Evolutionary conservation across 192 early-diverging fungal species (phyloP), one percentile per base, ranked within the genome.

Genomic region (Mortierella alpina): DNA sequence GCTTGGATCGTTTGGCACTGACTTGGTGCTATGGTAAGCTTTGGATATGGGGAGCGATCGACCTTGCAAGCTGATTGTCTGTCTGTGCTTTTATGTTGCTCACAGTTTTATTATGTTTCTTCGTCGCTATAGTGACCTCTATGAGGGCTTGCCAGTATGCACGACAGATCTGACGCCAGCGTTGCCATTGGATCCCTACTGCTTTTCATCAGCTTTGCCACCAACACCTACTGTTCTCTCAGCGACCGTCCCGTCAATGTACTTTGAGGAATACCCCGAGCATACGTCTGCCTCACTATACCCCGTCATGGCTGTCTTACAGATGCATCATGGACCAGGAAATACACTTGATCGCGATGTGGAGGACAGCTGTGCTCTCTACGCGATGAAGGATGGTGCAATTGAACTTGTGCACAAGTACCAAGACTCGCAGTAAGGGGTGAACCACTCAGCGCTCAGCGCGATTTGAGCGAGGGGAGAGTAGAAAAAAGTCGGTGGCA

Each of bases 401-500:
- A 65, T 73, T 18, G 71, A 73, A 23, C 71, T 50, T 48, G 48
- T 73, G 13, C 71, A 73, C 40, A 57, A 64, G 12, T 73, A 65
- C 44, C 31, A 42, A 17, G 71, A 56, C 9, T 51, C 71, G 5
- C 18, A 60, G 68, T 70, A 70, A 42, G 68, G 44, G 14, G 40
- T 6, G 17, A 8, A 18, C 31, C 31, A 31, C 3, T 31, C 31
- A 31, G 31, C n/a, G n/a, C n/a, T n/a, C n/a, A n/a, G n/a, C n/a
- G n/a, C n/a, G n/a, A n/a, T 31, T 3, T 31, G 31, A 31, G 31
- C 31, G 31, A 31, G 31, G 31, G 31, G 31, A 31, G 31, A 13
- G 0, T 12, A n/a, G 59, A 45, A 48, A 46, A 49, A 18, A 40
- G 14, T 3, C 13, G 15, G 6, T 44, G 12, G 22, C 46, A 20